phyloP scores from a whole-genome alignment of 225 moss, liverwort and hornwort genomes.

The Sphagnum tenellum region DNA sequence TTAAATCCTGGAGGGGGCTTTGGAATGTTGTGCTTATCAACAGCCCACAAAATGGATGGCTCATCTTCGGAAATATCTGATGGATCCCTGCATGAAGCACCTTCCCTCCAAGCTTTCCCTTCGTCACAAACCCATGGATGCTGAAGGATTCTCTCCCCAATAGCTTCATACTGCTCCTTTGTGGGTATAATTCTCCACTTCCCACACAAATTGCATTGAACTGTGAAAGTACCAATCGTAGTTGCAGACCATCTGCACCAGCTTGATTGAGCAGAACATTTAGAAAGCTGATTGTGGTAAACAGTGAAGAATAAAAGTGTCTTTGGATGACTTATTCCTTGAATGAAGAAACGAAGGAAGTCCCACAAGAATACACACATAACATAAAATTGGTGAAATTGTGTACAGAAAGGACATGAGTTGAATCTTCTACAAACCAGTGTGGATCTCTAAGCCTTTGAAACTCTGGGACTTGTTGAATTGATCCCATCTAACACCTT shows the following conservation, averaged over 20 bases:
- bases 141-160: constrained; percentile 24
- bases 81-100: constrained; percentile 33
- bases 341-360: not conserved
- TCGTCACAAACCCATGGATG: constrained; percentile 43
- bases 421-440: too few species aligned
- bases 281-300: not conserved
- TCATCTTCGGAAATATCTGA: constrained; percentile 34
- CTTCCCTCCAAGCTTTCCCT: constrained; percentile 31
- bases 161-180: constrained; percentile 31
- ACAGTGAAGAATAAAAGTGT: not conserved
- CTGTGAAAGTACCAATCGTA: constrained; percentile 24
- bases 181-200: constrained; percentile 54
- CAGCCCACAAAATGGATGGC: constrained; percentile 25
- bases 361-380: not conserved
- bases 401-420: too few species aligned
- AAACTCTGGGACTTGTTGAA: too few species aligned
- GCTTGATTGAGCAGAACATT: not conserved
- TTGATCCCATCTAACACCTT: too few species aligned
- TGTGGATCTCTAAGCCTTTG: too few species aligned
- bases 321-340: not conserved
- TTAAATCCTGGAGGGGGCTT: constrained; percentile 34
- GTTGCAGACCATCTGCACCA: constrained; percentile 33
- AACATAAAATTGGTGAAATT: not conserved
- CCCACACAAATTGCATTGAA: constrained; percentile 44
- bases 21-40: constrained; percentile 42